Percentiles rank a stretch among this genome's conserved stretches.
Conservation (phyloP, 2,329 filamentous ascomycete genomes). For the Hymenoscyphus linearis region DNA sequence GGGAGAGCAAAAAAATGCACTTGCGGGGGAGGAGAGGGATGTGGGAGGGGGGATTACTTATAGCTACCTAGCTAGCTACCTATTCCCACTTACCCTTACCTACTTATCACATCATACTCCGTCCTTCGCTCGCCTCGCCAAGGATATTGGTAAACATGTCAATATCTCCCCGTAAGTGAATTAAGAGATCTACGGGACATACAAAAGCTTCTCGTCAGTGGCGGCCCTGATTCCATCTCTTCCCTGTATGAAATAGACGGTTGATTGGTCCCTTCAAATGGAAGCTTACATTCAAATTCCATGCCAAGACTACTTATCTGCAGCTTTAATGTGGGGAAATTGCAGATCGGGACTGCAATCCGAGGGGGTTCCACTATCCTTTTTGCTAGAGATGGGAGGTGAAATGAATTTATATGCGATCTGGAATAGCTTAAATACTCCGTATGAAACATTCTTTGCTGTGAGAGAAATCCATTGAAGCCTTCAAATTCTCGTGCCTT, state of each 20-base stretch:
- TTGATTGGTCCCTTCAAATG: neutral
- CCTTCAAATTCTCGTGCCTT: too few species aligned
- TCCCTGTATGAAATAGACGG: too few species aligned
- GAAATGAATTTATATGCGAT: too few species aligned
- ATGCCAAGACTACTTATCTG: neutral
- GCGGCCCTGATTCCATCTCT: neutral
- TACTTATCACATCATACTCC: too few species aligned
- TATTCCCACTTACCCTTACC: too few species aligned
- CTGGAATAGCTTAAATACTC: too few species aligned
- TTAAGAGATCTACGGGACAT: neutral
- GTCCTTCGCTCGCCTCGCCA: too few species aligned
- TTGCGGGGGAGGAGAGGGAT: neutral
- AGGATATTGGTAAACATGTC: too few species aligned
- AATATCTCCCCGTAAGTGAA: too few species aligned
- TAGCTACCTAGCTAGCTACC: neutral
- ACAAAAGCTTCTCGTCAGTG: neutral
- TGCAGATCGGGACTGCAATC: neutral
- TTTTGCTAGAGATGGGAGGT: too few species aligned
- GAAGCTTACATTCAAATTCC: neutral
- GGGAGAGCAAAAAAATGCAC: slow-evolving; percentile 1
- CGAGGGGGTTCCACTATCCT: neutral
- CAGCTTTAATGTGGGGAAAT: neutral
- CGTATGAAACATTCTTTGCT: too few species aligned
- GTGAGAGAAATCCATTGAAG: too few species aligned
- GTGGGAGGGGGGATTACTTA: slow-evolving; percentile 11